phyloP scores from a whole-genome alignment of 2,329 filamentous ascomycete genomes.

The Fusarium agapanthi region DNA sequence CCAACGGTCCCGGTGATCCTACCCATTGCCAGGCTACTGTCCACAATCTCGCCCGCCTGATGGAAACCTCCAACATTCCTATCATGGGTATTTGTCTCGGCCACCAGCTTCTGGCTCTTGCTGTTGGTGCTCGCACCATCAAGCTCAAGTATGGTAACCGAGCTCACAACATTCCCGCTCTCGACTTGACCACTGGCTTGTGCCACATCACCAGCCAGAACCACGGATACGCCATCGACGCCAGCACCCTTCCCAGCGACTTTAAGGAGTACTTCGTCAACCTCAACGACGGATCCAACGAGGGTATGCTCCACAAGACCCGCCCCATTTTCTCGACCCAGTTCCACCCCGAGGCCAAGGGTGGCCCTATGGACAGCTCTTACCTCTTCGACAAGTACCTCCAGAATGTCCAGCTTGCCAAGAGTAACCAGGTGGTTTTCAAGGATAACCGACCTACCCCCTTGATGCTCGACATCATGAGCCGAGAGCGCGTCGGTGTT shows the following conservation, averaged over 20 bases:
- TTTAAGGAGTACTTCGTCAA: conserved; percentile 99
- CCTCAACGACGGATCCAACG: conserved; percentile 96
- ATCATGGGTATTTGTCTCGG: conserved; percentile 98
- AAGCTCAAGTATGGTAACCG: conserved; percentile 99
- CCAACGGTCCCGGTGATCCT: conserved; percentile 97
- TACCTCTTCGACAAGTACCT: conserved; percentile 98
- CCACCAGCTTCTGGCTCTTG: conserved; percentile 93
- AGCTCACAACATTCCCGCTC: conserved; percentile 95
- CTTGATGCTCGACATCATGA: conserved; percentile 87
- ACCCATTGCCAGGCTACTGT: conserved; percentile 96
- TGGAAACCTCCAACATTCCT: conserved; percentile 89
- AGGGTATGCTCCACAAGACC: conserved; percentile 95
- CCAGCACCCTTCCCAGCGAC: conserved; percentile 79
- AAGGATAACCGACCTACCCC: conserved; percentile 89
- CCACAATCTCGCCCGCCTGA: conserved; percentile 88
- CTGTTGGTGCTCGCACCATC: conserved; percentile 86
- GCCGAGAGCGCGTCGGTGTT: conserved; percentile 95
- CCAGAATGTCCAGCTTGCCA: conserved; percentile 88
- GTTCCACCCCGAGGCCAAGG: conserved; percentile 98
- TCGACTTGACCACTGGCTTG: conserved; percentile 93
- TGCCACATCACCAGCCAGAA: conserved; percentile 99
- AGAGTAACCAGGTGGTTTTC: conserved; percentile 79
- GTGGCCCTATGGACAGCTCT: conserved; percentile 92
- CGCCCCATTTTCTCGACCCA: conserved; percentile 98
- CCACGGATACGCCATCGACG: conserved; percentile 95